Evolutionary conservation across 176 grass and related monocot species (phyloP), one percentile per base, ranked within the genome.

Genomic region (Musa acuminata): DNA sequence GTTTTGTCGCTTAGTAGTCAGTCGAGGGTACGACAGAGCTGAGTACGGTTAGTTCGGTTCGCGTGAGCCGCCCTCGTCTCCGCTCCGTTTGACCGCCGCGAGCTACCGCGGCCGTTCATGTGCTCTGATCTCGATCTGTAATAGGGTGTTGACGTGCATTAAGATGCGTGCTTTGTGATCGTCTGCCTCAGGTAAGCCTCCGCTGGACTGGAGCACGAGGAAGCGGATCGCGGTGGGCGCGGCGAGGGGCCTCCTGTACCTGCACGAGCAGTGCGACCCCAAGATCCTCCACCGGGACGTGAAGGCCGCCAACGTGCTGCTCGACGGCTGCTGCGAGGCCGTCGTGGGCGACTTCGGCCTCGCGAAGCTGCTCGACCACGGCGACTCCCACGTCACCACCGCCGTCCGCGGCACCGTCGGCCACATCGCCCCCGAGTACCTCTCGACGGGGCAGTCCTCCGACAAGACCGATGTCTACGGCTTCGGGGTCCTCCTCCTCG

Each of bases 261-360:
- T 93, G 69, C 90, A 93, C 82, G 90, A 93, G 90, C 90, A 89
- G 74, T 93, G 90, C 82, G 84, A 93, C 77, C 87, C 90, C 9
- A 80, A 80, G 69, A 80, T 80, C 35, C 73, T 80, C 55, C 78
- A 80, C 49, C 53, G 78, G 27, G 78, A 73, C 25, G 78, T 73
- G 6, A 80, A 80, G 69, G 69, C 78, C 3, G 78, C 78, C 1
- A 93, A 93, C 82, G 87, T 93, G 68, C 87, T 93, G 11, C 90
- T 93, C 11, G 90, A 93, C 82, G 87, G 89, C 49, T 67, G 35
- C 82, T 79, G 74, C 77, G 90, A 93, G 74, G 90, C 90, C 70
- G 87, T 89, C 49, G 82, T 93, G n/a, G 90, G 90, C 8, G 90
- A 93, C 87, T 87, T 89, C 53, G 87, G 90, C 1, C 87, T 93